phyloP scores from a whole-genome alignment of 1,139 yeast genomes.

The Nakaseomyces nivariensis region DNA sequence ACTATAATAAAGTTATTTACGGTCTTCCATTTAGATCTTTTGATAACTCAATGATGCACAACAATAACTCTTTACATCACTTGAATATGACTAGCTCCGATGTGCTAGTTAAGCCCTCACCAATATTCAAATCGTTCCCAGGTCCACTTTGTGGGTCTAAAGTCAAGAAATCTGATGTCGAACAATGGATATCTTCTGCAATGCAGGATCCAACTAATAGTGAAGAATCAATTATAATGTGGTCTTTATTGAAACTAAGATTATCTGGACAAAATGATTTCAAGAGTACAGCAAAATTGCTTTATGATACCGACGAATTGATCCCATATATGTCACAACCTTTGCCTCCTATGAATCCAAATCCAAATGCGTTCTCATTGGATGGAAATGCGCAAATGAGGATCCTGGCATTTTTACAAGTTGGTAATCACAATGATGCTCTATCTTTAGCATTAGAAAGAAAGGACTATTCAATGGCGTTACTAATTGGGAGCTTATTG shows the following conservation, averaged over 20 bases:
- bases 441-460: slow-evolving; percentile 50
- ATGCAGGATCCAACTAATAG: slow-evolving; percentile 7
- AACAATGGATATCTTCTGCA: slow-evolving; percentile 23
- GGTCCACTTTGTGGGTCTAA: slow-evolving; percentile 25
- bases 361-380: slow-evolving; percentile 19
- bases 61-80: slow-evolving; percentile 15
- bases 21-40: slow-evolving; percentile 34
- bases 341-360: slow-evolving; percentile 5
- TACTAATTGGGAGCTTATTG: slow-evolving; percentile 56
- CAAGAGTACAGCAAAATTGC: slow-evolving; percentile 19
- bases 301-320: slow-evolving; percentile 25
- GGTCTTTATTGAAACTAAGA: slow-evolving; percentile 19
- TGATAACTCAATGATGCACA: slow-evolving; percentile 11
- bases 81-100: slow-evolving; percentile 31
- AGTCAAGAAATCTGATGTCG: slow-evolving; percentile 22
- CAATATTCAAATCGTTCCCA: slow-evolving; percentile 30
- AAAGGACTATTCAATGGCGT: slow-evolving; percentile 70
- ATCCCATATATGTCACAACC: slow-evolving; percentile 20
- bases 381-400: slow-evolving; percentile 19
- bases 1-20: slow-evolving; percentile 36
- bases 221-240: slow-evolving; percentile 11
- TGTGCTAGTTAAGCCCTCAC: slow-evolving; percentile 25
- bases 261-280: slow-evolving; percentile 14
- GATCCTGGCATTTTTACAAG: slow-evolving; percentile 34
- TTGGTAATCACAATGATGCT: slow-evolving; percentile 62